Conservation (phyloP, 768 basidiomycete genomes). For the Mycena epipterygia region DNA sequence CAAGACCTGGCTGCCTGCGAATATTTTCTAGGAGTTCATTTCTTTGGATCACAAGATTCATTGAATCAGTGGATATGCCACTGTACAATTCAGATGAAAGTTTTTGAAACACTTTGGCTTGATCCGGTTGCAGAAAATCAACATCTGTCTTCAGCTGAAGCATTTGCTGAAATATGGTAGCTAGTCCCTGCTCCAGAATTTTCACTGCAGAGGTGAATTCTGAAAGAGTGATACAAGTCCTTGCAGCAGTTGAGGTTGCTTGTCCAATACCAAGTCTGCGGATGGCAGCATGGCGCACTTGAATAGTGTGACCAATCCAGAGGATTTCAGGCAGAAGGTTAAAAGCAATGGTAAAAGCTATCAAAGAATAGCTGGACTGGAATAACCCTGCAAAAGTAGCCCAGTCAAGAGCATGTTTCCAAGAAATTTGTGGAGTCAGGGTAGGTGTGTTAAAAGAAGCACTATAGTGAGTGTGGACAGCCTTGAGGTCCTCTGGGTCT, state of each 20-base stretch:
- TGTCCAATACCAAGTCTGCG: neutral
- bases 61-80: neutral
- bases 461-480: neutral
- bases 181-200: neutral
- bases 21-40: neutral
- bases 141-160: neutral
- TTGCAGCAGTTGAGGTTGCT: neutral
- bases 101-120: neutral
- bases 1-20: neutral
- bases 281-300: neutral
- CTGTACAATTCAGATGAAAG: neutral
- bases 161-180: neutral
- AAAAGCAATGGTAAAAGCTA: neutral
- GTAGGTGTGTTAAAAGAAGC: neutral
- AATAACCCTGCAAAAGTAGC: neutral
- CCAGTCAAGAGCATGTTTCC: neutral
- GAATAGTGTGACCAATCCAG: neutral
- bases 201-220: neutral
- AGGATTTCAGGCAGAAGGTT: neutral
- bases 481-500: neutral
- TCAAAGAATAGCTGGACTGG: neutral
- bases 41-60: neutral
- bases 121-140: neutral
- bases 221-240: neutral
- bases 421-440: neutral